Evolutionary conservation across 208 protist species (phyloP).

Genomic region (Naegleria lovaniensis): DNA sequence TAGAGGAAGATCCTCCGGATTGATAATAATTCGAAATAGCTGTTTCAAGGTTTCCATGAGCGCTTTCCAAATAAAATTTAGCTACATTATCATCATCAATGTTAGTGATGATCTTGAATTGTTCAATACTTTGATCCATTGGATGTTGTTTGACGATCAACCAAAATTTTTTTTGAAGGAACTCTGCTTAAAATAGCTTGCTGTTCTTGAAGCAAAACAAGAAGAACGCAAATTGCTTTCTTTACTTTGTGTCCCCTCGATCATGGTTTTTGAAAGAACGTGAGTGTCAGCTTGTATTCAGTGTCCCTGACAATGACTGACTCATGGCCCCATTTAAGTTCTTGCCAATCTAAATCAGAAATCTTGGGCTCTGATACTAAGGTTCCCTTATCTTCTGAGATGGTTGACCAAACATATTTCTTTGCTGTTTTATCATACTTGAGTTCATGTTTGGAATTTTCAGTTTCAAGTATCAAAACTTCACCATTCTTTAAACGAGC

Average conservation of each 20-base stretch:
- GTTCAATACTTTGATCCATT: not conserved
- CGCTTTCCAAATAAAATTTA: not conserved
- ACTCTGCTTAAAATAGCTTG: too few relatives aligned
- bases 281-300: not conserved
- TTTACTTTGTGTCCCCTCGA: too few relatives aligned
- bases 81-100: not conserved
- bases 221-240: too few relatives aligned
- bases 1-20: not conserved
- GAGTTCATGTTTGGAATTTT: not conserved
- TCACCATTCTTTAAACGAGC: not conserved
- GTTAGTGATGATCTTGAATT: not conserved
- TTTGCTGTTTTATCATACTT: not conserved
- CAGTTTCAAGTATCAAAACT: not conserved
- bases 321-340: constrained; percentile 19
- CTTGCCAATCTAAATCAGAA: not conserved
- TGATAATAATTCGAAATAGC: not conserved
- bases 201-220: too few relatives aligned
- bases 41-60: not conserved
- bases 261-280: not conserved
- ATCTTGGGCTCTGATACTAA: not conserved
- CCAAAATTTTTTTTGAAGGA: too few relatives aligned
- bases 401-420: not conserved
- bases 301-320: not conserved
- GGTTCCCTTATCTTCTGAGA: not conserved
- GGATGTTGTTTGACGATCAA: too few relatives aligned